Base-by-base conservation (phyloP, 2,329 filamentous ascomycete genomes). In the Diaporthe ilicicola region DNA sequence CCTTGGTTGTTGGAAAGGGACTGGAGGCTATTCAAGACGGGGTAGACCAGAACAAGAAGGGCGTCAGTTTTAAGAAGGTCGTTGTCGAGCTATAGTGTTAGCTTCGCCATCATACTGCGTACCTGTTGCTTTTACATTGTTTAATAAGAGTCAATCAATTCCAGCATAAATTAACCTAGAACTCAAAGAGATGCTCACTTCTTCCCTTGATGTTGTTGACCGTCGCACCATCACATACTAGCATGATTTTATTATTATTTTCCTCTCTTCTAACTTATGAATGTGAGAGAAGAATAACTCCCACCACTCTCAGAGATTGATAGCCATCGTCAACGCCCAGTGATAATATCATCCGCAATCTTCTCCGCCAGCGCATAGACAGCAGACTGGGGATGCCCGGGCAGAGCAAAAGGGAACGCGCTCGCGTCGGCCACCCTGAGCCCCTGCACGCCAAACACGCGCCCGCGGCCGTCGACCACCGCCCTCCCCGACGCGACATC, bases 331-430 rank as follows among this genome's bases (percentile, higher is more conserved):
- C 17, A 67, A 34, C 51, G 37, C 2, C 37, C 54, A 1, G 19
- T 27, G 3, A 62, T 32, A 4, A 69, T 42, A 24, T 51, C 67
- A 13, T 44, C 39, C 4, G 67, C 67, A 69, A 69, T 62, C 42
- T 62, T 62, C 76, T 88, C 87, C 4, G 79, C 85, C 72, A 86
- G 77, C 76, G 85, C 85, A 75, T 88, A 88, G 2, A 87, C 85
- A 0, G 83, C 82, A 70, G 84, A 84, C 75, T 87, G 85, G 48
- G 86, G 82, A 12, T 85, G 81, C 9, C 74, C 84, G 81, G 77
- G 85, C 79, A 68, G 82, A 79, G 78, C 84, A 81, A 86, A 78
- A 4, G 85, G 85, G 66, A 87, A 81, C 4, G 85, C 75, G 9
- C 82, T 84, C 0, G 85, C 84, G 74, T 88, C 85, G 4, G 82